Base-by-base conservation (phyloP, 768 basidiomycete genomes). In the Lactarius akahatsu region DNA sequence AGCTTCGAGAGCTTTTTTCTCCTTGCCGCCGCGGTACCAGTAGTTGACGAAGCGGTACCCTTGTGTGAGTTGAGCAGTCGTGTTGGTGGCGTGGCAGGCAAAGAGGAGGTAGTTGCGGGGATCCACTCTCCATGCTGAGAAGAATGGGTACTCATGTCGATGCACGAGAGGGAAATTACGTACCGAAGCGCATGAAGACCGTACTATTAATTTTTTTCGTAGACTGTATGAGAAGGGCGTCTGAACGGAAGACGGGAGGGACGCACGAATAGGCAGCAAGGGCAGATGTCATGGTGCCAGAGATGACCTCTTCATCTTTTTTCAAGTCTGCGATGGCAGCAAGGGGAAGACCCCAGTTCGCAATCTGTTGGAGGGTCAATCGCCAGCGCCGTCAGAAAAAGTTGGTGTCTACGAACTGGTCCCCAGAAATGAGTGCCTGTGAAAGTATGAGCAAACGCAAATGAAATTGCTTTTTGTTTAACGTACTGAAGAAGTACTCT, bases 401-500 rank as follows among this genome's bases (percentile, higher is more conserved):
- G 64, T 66, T 38, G 52, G 72, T n/a, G 28, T 18, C 3, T n/a
- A 87, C 92, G 76, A 68, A 96, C 95, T 67, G 95, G 95, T 71
- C 95, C 95, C 95, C 95, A 97, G 81, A 97, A 97, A 78, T 97
- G 95, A 69, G 95, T 97, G 74, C 94, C 94, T 96, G 65, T 38
- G 62, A 57, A 66, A 66, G 28, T 34, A 63, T 32, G 75, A n/a
- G 74, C 72, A 65, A 30, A n/a, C 26, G 64, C 36, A 6, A 8
- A 47, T 70, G 45, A 26, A 45, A 41, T 28, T 64, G 20, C 57
- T 66, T 66, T 16, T 23, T 0, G 11, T 34, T 11, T 3, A 30
- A 81, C 94, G 69, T 69, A 94, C 96, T 97, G 80, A 97, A 91
- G 80, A 98, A 96, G 78, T 98, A 98, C 71, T 95, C 86, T 72